Evolutionary conservation across 306 rosid genomes (phyloP), one percentile per base, ranked within the genome.

Genomic region (Lablab purpureus): DNA sequence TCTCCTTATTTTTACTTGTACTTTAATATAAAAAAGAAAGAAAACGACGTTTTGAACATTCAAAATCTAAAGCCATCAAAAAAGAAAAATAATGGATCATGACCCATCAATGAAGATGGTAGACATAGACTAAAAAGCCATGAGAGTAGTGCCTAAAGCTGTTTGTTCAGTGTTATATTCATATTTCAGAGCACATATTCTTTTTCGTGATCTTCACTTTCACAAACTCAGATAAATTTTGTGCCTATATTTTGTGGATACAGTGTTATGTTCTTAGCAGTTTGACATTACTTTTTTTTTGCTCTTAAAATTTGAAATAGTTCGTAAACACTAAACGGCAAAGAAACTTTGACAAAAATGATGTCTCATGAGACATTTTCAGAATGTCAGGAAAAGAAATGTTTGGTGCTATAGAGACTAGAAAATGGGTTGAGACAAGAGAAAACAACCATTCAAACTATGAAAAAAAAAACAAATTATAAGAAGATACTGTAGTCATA

Each of bases 61-160:
- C 13, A 36, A 14, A 76, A 74, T 43, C 14, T 18, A n/a, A 22
- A n/a, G 13, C 66, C 50, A n/a, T 25, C 0, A 10, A 49, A 63
- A 75, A 67, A 15, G 66, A 67, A 56, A 30, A 40, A 37, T 32
- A 51, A 37, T 40, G 71, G 77, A 71, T 52, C 28, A 58, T 51
- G 75, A 55, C 73, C 78, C 86, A 52, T 40, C 27, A 75, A 22
- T 47, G 50, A 12, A 68, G 72, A 23, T 40, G 10, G 27, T 17
- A 67, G 23, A 22, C 56, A 66, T 40, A 14, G 10, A 25, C 23
- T 43, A 30, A 40, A 22, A 66, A 77, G 80, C 83, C 74, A 36
- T 7, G 17, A 55, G 70, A 28, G 41, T 60, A 32, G 36, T 32
- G 36, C 27, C 41, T 46, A 56, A 56, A 77, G 71, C 76, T 72